Percentiles rank a stretch among this genome's conserved stretches.
These are phyloP conservation scores for Aspergillus glaucus DNA, from an alignment of 2,329 filamentous ascomycete species.

Conservation along the genomic window DNA sequence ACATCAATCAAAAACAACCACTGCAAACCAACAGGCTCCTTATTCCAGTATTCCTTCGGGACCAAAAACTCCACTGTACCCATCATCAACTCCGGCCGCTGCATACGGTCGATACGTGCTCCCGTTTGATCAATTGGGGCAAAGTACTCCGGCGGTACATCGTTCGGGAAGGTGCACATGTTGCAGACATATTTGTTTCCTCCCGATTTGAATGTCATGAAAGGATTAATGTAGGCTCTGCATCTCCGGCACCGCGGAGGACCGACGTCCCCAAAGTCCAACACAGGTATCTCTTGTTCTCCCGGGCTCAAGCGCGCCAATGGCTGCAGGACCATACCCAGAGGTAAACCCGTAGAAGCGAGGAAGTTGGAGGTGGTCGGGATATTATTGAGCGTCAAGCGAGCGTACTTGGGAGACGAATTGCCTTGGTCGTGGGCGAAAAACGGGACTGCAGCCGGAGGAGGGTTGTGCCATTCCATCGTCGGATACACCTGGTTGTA, in stretches of 20 bases:
- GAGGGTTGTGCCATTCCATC: constrained; percentile 87
- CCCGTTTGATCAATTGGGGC: constrained; percentile 83
- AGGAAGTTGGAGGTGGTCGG: constrained; percentile 76
- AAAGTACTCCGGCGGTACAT: constrained; percentile 88
- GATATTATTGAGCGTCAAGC: constrained; percentile 89
- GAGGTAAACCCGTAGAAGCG: constrained; percentile 70
- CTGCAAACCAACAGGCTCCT: constrained; percentile 78
- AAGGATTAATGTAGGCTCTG: constrained; percentile 95
- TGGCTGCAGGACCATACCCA: constrained; percentile 84
- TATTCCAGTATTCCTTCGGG: constrained; percentile 97
- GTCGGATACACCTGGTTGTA: constrained; percentile 86
- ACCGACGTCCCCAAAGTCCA: constrained; percentile 88
- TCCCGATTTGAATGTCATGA: constrained; percentile 93
- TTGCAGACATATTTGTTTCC: constrained; percentile 98
- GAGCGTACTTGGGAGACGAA: constrained; percentile 86
- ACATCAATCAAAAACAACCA: constrained; percentile 93
- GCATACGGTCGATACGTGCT: constrained; percentile 76
- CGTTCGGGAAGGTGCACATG: constrained; percentile 94
- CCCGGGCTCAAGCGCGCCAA: constrained; percentile 76
- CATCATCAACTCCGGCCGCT: constrained; percentile 79
- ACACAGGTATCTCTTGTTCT: constrained; percentile 78
- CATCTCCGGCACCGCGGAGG: constrained; percentile 89
- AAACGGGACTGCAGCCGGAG: constrained; percentile 80
- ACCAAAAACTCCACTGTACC: constrained; percentile 96
- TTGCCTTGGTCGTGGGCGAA: constrained; percentile 96